A percentile compares a stretch with the other conserved stretches of the same genome.
phyloP scores from a whole-genome alignment of 1,284 basidiomycete species.

The Abortiporus biennis region DNA sequence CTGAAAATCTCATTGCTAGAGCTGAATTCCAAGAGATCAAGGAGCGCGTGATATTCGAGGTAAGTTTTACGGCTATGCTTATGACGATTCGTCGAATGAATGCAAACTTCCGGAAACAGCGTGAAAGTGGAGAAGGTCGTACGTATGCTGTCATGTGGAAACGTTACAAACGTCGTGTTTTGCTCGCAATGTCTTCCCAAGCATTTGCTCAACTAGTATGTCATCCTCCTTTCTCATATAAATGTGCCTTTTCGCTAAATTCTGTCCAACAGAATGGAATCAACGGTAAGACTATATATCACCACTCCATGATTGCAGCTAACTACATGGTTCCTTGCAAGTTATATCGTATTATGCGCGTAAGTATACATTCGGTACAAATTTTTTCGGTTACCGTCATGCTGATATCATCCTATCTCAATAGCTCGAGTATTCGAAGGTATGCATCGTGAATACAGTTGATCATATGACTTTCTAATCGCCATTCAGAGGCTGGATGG shows the following conservation, averaged over 20 bases:
- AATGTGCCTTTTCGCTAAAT: conserved; percentile 7
- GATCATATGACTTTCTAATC: conserved; percentile 6
- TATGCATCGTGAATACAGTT: conserved; percentile 24
- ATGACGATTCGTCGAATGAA: background rate
- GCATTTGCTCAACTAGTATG: conserved; percentile 90
- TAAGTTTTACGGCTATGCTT: conserved; percentile 31
- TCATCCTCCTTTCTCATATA: conserved; percentile 11
- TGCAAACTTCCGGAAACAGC: conserved; percentile 31
- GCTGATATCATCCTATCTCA: conserved; percentile 7
- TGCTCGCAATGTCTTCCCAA: conserved; percentile 97
- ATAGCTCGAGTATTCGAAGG: conserved; percentile 82
- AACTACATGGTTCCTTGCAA: conserved; percentile 22
- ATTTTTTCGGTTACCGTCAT: conserved; percentile 6
- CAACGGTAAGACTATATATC: conserved; percentile 52
- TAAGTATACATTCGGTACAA: conserved; percentile 33
- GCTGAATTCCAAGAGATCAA: conserved; percentile 93
- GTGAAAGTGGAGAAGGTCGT: conserved; percentile 72
- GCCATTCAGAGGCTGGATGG: conserved; percentile 83
- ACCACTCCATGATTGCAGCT: background rate
- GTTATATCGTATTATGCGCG: conserved; percentile 95
- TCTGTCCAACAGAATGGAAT: conserved; percentile 68
- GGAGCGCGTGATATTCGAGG: conserved; percentile 80
- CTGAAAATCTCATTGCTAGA: conserved; percentile 66
- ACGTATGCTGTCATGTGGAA: conserved; percentile 86
- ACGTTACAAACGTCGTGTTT: conserved; percentile 82